phyloP scores from a whole-genome alignment of 2,329 filamentous ascomycete genomes.

The Monosporascus sp. region DNA sequence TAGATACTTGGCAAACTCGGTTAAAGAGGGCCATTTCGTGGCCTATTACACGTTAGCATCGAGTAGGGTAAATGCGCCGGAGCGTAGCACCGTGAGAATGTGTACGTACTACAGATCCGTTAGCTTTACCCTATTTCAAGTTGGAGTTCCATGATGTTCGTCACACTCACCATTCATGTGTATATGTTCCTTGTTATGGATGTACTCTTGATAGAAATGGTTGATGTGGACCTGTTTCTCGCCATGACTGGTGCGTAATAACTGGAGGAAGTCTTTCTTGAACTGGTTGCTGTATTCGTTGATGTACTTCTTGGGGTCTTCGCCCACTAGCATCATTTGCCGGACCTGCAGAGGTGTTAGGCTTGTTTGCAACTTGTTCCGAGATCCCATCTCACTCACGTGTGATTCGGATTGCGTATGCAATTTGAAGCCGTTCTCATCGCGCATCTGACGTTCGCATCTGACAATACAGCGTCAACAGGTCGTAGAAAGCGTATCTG shows the following conservation, averaged over 20 bases:
- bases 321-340: constrained; percentile 82
- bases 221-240: constrained; percentile 89
- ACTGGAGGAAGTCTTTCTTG: constrained; percentile 67
- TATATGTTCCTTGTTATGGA: constrained; percentile 78
- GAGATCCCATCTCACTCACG: constrained; percentile 31
- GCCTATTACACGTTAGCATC: constrained; percentile 30
- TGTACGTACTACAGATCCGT: background rate
- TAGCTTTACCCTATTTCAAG: background rate
- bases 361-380: background rate
- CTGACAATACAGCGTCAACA: background rate
- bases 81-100: background rate
- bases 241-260: constrained; percentile 78
- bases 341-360: constrained; percentile 42
- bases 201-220: constrained; percentile 93
- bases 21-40: constrained; percentile 81
- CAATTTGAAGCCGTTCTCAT: constrained; percentile 89
- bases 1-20: constrained; percentile 83
- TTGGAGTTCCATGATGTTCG: background rate
- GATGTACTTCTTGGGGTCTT: constrained; percentile 80
- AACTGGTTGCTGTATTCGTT: constrained; percentile 80
- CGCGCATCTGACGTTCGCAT: constrained; percentile 71
- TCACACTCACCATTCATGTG: constrained; percentile 67
- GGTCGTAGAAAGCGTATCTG: background rate
- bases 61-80: too few relatives aligned
- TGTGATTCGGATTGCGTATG: constrained; percentile 82